Percentiles rank a stretch among this genome's conserved stretches.
These are phyloP conservation scores for Kwoniella sp. DNA, from an alignment of 768 basidiomycete species.

Conservation along the genomic window DNA sequence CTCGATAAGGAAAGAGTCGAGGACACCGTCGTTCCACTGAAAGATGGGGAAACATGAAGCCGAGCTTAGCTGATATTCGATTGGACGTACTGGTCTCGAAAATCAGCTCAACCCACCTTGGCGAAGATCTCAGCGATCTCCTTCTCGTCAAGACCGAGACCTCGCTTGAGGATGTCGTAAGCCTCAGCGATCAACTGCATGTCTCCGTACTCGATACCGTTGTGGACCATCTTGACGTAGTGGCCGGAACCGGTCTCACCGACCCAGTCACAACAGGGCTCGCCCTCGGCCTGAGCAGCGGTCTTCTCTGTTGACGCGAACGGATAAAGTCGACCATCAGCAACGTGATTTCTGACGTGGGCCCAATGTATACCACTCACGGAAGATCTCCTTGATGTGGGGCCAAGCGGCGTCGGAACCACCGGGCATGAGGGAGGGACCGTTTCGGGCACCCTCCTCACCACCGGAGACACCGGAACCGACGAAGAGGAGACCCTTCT, in stretches of 20 bases:
- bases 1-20: slow-evolving; percentile 99
- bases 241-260: slow-evolving; percentile 86
- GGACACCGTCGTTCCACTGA: slow-evolving; percentile 88
- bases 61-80: background rate
- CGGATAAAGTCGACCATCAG: background rate
- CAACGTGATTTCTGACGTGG: background rate
- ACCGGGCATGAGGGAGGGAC: slow-evolving; percentile 99
- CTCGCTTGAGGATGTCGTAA: slow-evolving; percentile 93
- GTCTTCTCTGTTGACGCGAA: slow-evolving; percentile 66
- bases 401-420: slow-evolving; percentile 94
- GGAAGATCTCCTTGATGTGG: slow-evolving; percentile 96
- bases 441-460: slow-evolving; percentile 96
- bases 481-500: slow-evolving; percentile 93
- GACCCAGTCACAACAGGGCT: slow-evolving; percentile 99
- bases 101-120: slow-evolving; percentile 59
- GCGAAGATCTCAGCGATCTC: slow-evolving; percentile 95
- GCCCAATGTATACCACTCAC: slow-evolving; percentile 23
- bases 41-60: background rate
- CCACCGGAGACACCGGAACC: slow-evolving; percentile 99
- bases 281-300: slow-evolving; percentile 88
- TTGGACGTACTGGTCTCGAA: background rate
- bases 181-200: slow-evolving; percentile 99
- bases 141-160: slow-evolving; percentile 77
- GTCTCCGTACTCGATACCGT: slow-evolving; percentile 98
- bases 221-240: slow-evolving; percentile 99